Conservation (phyloP, 2,329 filamentous ascomycete genomes). For the Myriosclerotinia curreyana region DNA sequence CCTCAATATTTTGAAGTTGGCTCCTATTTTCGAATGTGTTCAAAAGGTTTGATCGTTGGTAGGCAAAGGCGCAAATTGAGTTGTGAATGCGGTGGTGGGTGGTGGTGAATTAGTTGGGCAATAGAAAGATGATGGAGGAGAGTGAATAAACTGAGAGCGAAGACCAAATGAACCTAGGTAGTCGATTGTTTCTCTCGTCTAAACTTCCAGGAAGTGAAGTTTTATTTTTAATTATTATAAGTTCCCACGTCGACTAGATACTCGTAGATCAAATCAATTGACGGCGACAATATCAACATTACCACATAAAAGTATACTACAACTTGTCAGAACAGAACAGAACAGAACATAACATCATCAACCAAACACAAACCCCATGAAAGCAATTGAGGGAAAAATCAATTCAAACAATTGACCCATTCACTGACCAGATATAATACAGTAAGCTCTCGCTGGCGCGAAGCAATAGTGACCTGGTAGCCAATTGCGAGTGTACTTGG, state of each 20-base stretch:
- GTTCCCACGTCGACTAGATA: slow-evolving; percentile 2
- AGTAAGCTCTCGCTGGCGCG: slow-evolving; percentile 29
- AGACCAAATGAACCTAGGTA: neutral
- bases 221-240: slow-evolving; percentile 3
- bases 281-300: slow-evolving; percentile 16
- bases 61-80: neutral
- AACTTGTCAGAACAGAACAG: slow-evolving; percentile 35
- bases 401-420: slow-evolving; percentile 31
- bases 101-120: too few relatives aligned
- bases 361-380: slow-evolving; percentile 21
- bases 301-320: slow-evolving; percentile 29
- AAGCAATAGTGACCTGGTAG: slow-evolving; percentile 29
- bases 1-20: neutral
- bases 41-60: neutral
- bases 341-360: slow-evolving; percentile 8
- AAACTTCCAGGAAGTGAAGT: neutral
- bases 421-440: slow-evolving; percentile 40
- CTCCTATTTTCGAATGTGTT: neutral
- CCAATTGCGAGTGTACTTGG: slow-evolving; percentile 31
- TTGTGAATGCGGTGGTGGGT: neutral
- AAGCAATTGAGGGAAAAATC: slow-evolving; percentile 23
- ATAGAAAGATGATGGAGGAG: neutral
- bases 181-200: slow-evolving; percentile 1
- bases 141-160: slow-evolving; percentile 1
- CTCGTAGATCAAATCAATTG: too few relatives aligned